These are phyloP conservation scores for Terana coerulea DNA, from an alignment of 768 basidiomycete genomes.

Conservation along the genomic window DNA sequence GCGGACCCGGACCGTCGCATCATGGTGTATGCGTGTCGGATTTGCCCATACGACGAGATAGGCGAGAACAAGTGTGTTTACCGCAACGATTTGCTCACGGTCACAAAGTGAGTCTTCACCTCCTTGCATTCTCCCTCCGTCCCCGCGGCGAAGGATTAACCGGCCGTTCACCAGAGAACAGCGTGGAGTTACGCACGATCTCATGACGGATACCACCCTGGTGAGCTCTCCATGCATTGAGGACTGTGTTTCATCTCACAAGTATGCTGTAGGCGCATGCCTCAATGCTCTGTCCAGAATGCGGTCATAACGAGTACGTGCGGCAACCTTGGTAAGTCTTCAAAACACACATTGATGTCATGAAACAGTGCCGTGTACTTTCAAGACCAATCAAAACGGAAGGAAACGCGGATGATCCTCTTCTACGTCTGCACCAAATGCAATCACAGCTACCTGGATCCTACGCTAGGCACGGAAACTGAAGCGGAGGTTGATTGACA, in stretches of 20 bases:
- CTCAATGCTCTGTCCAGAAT: slow-evolving; percentile 78
- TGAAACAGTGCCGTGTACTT: slow-evolving; percentile 83
- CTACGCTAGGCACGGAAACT: slow-evolving; percentile 30
- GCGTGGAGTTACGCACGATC: slow-evolving; percentile 84
- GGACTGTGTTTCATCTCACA: background rate
- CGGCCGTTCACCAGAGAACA: slow-evolving; percentile 65
- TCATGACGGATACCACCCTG: slow-evolving; percentile 87
- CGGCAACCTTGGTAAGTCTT: background rate
- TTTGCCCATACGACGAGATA: slow-evolving; percentile 83
- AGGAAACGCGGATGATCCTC: slow-evolving; percentile 91
- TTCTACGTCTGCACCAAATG: slow-evolving; percentile 89
- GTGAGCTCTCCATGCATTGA: slow-evolving; percentile 34
- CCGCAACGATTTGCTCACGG: slow-evolving; percentile 87
- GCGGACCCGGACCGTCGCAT: slow-evolving; percentile 82
- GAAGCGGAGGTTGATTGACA: slow-evolving; percentile 25
- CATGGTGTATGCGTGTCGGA: slow-evolving; percentile 89
- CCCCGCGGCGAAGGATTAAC: background rate
- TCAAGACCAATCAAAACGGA: slow-evolving; percentile 96
- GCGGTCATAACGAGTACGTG: slow-evolving; percentile 80
- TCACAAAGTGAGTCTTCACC: slow-evolving; percentile 68
- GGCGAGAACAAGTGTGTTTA: slow-evolving; percentile 90
- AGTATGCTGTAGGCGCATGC: slow-evolving; percentile 61
- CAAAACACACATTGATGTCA: slow-evolving; percentile 10
- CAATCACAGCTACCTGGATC: slow-evolving; percentile 72
- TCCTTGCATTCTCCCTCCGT: too few species aligned